Evolutionary conservation across 441 rosid genomes (phyloP), one percentile per base, ranked within the genome.

Genomic region (Eruca vesicaria): DNA sequence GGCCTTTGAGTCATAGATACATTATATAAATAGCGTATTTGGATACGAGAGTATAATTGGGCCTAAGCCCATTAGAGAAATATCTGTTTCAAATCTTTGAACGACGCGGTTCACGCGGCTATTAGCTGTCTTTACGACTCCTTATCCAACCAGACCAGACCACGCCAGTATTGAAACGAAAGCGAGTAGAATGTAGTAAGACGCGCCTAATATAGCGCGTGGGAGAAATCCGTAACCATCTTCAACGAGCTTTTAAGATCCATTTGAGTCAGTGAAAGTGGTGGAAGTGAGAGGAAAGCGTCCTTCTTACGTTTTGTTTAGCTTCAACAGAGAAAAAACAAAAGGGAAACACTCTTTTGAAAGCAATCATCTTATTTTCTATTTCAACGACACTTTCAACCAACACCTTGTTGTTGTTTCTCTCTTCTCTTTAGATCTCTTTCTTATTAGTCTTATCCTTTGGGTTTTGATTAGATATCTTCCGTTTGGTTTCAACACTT

Each of bases 211-310:
- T 1, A 4, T 1, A 11, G 72, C 72, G 76, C 63, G 80, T 77
- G 63, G 19, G 50, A 12, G 12, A 48, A 65, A 32, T 2, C 48
- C 62, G 57, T 66, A 71, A 58, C 80, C 68, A 65, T 65, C 63
- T 77, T 65, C 76, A 71, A 77, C 72, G 76, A 76, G 72, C 63
- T 43, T 60, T 71, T 32, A 71, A 65, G 68, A 65, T 65, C 80
- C 72, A 65, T 71, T 71, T 48, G 67, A 77, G 80, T 77, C 68
- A 77, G 76, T 77, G 70, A 55, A 21, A 64, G 18, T 77, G 75
- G 75, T 31, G 59, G 20, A 59, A 68, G 63, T 62, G 71, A 76
- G 71, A 70, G 21, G 59, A 61, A 76, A 65, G 67, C 63, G 75
- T 70, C 80, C 43, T 43, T 56, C 67, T 77, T 77, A 71, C 76